Base-by-base conservation (phyloP, 345 rosid genomes). In the Erysimum cheiranthoides region DNA sequence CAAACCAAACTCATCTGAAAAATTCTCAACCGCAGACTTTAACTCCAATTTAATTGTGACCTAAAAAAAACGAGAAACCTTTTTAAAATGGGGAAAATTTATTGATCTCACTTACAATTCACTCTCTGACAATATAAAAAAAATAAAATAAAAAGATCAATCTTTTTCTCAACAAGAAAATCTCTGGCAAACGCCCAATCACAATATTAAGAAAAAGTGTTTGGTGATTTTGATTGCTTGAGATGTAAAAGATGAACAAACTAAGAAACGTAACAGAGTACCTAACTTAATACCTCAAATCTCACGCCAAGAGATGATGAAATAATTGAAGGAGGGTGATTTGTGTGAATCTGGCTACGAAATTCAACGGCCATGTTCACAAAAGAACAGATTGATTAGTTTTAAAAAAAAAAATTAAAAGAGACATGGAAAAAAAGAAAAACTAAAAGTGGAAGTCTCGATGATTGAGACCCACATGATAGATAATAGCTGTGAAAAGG, bases 101-200 rank as follows among this genome's bases (percentile, higher is more conserved):
- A 35, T 42, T 69, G 81, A 66, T 83, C 85, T 86, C 74, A 86
- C 91, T 88, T 85, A 62, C 72, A 84, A 79, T 82, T 75, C 81
- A 89, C 88, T 81, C 80, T 54, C 60, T 42, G 76, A 59, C 82
- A 76, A 76, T 21, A 21, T 0, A 78, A 31, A 42, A 76, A 35
- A 77, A 78, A 31, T 34, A 76, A 35, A 77, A 30, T n/a, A 80
- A 17, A 38, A 43, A 18, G 59, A 58, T 31, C 43, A 17, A 45
- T 54, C 52, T 12, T 31, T 51, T 6, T 8, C 42, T 25, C 34
- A 31, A 74, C 68, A 18, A 62, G 11, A 57, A 68, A 77, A 46
- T 66, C 67, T 71, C 16, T 38, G 52, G 8, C 10, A 64, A 71
- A 63, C 27, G 10, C 30, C 17, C 47, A 66, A 58, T 63, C 39